Conservation (phyloP, 768 basidiomycete genomes). For the Porpolomopsis calyptriformis region DNA sequence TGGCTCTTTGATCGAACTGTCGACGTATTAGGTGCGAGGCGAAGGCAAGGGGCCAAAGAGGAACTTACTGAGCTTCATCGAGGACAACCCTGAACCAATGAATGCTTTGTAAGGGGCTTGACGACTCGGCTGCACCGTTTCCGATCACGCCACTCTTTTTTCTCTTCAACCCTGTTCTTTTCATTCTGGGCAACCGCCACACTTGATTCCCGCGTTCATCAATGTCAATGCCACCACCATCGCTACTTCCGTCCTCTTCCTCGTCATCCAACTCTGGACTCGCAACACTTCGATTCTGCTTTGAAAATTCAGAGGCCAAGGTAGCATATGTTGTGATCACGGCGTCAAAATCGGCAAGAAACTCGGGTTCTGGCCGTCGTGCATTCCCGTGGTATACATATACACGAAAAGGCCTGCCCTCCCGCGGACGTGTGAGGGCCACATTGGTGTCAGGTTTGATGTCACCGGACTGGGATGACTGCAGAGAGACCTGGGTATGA, state of each 20-base stretch:
- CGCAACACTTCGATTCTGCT: slow-evolving; percentile 61
- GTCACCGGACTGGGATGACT: slow-evolving; percentile 21
- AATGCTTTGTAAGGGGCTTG: slow-evolving; percentile 84
- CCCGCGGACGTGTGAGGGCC: slow-evolving; percentile 24
- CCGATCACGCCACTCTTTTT: slow-evolving; percentile 35
- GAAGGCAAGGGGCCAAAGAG: neutral
- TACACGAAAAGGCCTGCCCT: slow-evolving; percentile 56
- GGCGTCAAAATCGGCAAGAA: slow-evolving; percentile 88
- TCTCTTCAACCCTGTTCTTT: slow-evolving; percentile 59
- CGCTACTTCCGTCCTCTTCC: slow-evolving; percentile 58
- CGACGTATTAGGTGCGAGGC: neutral
- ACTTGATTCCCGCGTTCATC: slow-evolving; percentile 61
- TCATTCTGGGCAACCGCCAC: slow-evolving; percentile 48
- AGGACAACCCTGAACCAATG: slow-evolving; percentile 95
- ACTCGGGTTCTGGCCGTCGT: slow-evolving; percentile 74
- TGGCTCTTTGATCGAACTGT: slow-evolving; percentile 93
- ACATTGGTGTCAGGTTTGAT: slow-evolving; percentile 23
- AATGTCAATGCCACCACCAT: slow-evolving; percentile 51
- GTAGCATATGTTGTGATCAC: slow-evolving; percentile 98
- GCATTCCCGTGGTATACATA: slow-evolving; percentile 95
- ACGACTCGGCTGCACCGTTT: slow-evolving; percentile 31
- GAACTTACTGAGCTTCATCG: slow-evolving; percentile 89
- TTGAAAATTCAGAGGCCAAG: slow-evolving; percentile 88
- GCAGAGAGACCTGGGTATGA: slow-evolving; percentile 27
- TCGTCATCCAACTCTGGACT: slow-evolving; percentile 52